phyloP scores from a whole-genome alignment of 139 green algal species.

The Closterium sp. region DNA sequence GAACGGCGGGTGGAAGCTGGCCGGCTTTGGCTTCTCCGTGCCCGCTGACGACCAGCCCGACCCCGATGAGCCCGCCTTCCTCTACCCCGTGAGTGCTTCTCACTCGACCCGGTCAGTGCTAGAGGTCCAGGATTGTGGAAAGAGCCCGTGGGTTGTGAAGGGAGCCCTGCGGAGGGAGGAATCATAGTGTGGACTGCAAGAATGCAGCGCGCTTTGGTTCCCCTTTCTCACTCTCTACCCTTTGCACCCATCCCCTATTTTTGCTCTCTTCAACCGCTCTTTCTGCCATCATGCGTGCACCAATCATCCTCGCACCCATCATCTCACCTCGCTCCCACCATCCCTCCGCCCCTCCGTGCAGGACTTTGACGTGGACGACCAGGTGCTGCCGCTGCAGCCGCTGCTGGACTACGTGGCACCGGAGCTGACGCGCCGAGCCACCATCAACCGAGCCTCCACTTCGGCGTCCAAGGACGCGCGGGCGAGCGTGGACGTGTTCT shows the following conservation, averaged over 20 bases:
- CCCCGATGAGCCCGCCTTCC: conserved; percentile 20
- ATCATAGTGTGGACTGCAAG: too few species aligned
- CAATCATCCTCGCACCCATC: not conserved
- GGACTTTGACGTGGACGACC: conserved; percentile 41
- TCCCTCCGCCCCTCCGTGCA: not conserved
- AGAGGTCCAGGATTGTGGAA: too few species aligned
- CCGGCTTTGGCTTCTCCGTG: conserved; percentile 61
- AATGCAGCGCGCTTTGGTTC: too few species aligned
- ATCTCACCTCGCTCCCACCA: not conserved
- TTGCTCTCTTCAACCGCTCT: too few species aligned
- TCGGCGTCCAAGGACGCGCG: not conserved
- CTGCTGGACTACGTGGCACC: conserved; percentile 70
- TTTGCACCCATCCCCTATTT: too few species aligned
- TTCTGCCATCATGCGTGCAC: not conserved
- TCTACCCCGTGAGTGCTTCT: conserved; percentile 46
- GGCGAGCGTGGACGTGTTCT: conserved; percentile 73
- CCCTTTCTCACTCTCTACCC: too few species aligned
- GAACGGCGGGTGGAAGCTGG: conserved; percentile 74
- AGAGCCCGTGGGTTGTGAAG: too few species aligned
- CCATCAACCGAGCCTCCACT: not conserved
- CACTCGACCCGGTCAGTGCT: too few species aligned
- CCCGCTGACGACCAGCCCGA: conserved; percentile 10
- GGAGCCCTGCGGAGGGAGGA: too few species aligned
- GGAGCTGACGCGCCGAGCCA: conserved; percentile 60
- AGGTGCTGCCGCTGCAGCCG: conserved; percentile 59